Evolutionary conservation across 169 alveolate species (phyloP).

Genomic region (Eimeria maxima): DNA sequence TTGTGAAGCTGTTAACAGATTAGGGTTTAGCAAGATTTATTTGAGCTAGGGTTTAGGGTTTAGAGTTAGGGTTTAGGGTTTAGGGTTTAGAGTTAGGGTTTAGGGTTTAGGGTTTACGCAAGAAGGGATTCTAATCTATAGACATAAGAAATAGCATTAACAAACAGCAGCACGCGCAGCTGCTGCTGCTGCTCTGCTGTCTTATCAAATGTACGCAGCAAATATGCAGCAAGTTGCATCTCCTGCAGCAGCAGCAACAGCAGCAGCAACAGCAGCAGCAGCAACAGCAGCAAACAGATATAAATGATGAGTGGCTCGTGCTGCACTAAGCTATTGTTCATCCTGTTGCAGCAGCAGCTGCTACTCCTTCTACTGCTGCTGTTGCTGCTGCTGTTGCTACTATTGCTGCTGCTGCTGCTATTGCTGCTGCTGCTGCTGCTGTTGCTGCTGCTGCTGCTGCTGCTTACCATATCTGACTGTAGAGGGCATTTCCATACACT

Average conservation of each 20-base stretch:
- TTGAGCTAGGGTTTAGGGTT: too few relatives aligned
- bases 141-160: conserved; percentile 78
- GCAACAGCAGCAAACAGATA: not conserved
- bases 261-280: conserved; percentile 7
- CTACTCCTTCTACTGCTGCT: not conserved
- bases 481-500: conserved; percentile 22
- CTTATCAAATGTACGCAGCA: conserved; percentile 38
- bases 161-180: conserved; percentile 69
- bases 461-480: not conserved
- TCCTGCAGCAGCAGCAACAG: conserved; percentile 71
- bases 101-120: too few relatives aligned
- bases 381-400: not conserved
- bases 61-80: conserved; percentile 1
- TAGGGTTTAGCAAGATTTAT: too few relatives aligned
- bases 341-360: not conserved
- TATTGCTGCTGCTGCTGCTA: conserved; percentile 5
- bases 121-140: conserved; percentile 12
- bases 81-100: not conserved
- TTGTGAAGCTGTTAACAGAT: not conserved
- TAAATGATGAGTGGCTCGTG: not conserved
- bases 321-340: not conserved
- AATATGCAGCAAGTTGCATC: conserved; percentile 42
- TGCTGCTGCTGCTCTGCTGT: conserved; percentile 1
- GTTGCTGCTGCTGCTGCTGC: conserved; percentile 55
- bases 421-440: conserved; percentile 26